Evolutionary conservation across 805 yeast genomes (phyloP).

Genomic region (Lachancea waltii): DNA sequence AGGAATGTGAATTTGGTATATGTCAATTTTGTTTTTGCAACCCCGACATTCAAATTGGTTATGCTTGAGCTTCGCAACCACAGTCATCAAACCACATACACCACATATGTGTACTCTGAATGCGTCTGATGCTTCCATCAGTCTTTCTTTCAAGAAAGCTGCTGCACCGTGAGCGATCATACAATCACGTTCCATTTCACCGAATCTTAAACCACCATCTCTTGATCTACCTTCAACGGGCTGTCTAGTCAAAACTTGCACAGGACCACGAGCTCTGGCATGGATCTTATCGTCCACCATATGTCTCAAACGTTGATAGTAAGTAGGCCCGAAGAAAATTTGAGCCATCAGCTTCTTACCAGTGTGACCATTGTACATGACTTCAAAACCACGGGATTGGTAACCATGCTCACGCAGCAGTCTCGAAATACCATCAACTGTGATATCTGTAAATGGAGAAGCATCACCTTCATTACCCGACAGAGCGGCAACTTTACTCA

Average conservation of each 20-base stretch:
- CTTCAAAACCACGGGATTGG: constrained; percentile 97
- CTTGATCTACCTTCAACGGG: constrained; percentile 99
- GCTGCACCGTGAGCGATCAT: constrained; percentile 99
- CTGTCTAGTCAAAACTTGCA: constrained; percentile 94
- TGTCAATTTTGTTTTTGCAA: constrained; percentile 96
- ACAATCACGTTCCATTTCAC: constrained; percentile 99
- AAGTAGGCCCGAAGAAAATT: constrained; percentile 98
- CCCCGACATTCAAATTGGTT: constrained; percentile 98
- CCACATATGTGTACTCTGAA: constrained; percentile 98
- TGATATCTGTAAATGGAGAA: constrained; percentile 96
- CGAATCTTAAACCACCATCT: constrained; percentile 97
- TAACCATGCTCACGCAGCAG: constrained; percentile 92
- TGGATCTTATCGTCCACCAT: constrained; percentile 99
- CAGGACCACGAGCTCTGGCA: constrained; percentile 99
- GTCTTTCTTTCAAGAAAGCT: constrained; percentile 91
- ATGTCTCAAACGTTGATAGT: constrained; percentile 96
- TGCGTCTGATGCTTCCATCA: constrained; percentile 99
- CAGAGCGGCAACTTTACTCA: constrained; percentile 89
- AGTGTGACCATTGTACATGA: constrained; percentile 98
- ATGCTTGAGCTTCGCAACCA: constrained; percentile 94
- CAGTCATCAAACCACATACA: constrained; percentile 96
- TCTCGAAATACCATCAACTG: constrained; percentile 93
- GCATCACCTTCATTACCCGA: constrained; percentile 99
- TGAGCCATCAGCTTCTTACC: constrained; percentile 98
- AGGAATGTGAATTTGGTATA: constrained; percentile 95